Evolutionary conservation across 2,329 filamentous ascomycete genomes (phyloP).

Genomic region (Pestalotiopsis sp.): DNA sequence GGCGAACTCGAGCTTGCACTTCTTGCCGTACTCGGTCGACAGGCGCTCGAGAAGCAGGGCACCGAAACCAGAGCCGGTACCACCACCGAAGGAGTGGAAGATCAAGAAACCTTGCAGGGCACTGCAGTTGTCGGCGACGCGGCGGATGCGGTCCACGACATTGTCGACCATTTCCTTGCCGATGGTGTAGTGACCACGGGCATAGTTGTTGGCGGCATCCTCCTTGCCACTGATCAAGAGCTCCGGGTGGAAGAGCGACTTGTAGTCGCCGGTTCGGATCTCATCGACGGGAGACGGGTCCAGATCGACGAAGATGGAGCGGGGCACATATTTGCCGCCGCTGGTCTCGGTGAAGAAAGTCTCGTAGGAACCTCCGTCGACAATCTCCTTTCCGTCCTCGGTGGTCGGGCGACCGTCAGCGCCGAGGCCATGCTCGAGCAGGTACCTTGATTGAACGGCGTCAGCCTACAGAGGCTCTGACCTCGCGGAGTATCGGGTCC

Average conservation of each 20-base stretch:
- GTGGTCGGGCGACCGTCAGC: slow-evolving; percentile 66
- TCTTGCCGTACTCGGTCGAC: slow-evolving; percentile 74
- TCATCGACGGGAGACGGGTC: slow-evolving; percentile 75
- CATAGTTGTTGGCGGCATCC: slow-evolving; percentile 78
- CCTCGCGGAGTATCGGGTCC: background rate
- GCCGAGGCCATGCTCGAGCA: slow-evolving; percentile 72
- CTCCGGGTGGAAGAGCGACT: slow-evolving; percentile 73
- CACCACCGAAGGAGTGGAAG: slow-evolving; percentile 75
- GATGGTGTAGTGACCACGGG: slow-evolving; percentile 75
- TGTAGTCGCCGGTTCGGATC: slow-evolving; percentile 69
- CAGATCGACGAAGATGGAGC: slow-evolving; percentile 72
- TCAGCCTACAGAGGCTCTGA: background rate
- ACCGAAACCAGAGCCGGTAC: slow-evolving; percentile 73
- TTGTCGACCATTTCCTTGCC: slow-evolving; percentile 76
- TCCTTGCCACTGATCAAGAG: slow-evolving; percentile 74
- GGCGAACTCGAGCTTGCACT: slow-evolving; percentile 76
- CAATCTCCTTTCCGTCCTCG: slow-evolving; percentile 54
- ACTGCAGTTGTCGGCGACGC: slow-evolving; percentile 72
- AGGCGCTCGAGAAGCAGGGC: slow-evolving; percentile 73
- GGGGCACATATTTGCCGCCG: slow-evolving; percentile 71
- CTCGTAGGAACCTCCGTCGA: slow-evolving; percentile 67
- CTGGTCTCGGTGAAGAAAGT: slow-evolving; percentile 76
- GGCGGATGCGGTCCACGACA: slow-evolving; percentile 70
- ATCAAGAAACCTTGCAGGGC: slow-evolving; percentile 74
- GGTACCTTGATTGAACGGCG: slow-evolving; percentile 52